These are phyloP conservation scores for Penicillium sp. DNA, from an alignment of 2,329 filamentous ascomycete species.

Conservation along the genomic window DNA sequence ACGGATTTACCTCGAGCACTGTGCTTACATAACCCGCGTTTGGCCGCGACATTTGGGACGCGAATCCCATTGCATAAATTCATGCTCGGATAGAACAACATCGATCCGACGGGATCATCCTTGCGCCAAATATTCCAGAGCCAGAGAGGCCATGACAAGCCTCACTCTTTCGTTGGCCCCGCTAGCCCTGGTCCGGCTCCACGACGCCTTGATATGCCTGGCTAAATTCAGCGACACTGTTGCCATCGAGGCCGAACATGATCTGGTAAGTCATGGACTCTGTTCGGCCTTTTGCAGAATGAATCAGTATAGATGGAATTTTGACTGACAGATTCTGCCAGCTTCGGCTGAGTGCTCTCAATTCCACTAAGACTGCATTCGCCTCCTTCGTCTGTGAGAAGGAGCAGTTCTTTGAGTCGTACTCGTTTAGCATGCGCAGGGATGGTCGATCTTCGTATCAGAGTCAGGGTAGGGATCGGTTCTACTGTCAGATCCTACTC, in stretches of 20 bases:
- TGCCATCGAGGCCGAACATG: constrained; percentile 59
- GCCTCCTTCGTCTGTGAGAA: constrained; percentile 57
- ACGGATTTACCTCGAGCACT: too few relatives aligned
- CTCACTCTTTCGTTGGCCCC: constrained; percentile 56
- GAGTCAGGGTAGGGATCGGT: constrained; percentile 42
- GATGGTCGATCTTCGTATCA: constrained; percentile 15
- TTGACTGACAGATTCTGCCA: constrained; percentile 26
- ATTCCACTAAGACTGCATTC: constrained; percentile 63
- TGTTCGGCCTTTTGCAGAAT: background rate
- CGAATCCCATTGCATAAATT: too few relatives aligned
- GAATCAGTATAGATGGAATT: background rate
- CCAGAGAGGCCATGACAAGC: constrained; percentile 32
- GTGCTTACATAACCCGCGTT: too few relatives aligned
- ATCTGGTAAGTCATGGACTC: constrained; percentile 46
- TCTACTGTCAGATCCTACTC: constrained; percentile 59
- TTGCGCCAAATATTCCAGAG: too few relatives aligned
- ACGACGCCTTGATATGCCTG: constrained; percentile 60
- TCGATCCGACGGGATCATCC: too few relatives aligned
- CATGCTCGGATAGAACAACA: too few relatives aligned
- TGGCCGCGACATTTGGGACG: too few relatives aligned
- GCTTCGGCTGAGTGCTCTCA: constrained; percentile 61
- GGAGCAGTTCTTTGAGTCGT: constrained; percentile 56
- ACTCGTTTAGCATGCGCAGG: constrained; percentile 49
- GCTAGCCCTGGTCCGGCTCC: constrained; percentile 54
- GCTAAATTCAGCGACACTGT: constrained; percentile 63